phyloP scores from a whole-genome alignment of 805 yeast species.

The Kuraishia hungarica region DNA sequence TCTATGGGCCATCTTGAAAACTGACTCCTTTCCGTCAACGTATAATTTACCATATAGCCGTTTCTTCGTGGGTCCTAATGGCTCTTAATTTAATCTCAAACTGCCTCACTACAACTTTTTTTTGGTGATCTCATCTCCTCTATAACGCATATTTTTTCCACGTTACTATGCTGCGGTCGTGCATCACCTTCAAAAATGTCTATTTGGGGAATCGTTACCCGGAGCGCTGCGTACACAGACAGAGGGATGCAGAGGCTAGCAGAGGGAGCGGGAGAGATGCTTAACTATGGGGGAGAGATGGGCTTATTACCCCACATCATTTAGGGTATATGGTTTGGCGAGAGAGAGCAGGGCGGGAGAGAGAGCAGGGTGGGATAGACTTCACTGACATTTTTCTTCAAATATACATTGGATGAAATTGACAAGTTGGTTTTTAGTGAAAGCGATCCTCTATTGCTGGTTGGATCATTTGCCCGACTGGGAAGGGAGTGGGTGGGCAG shows the following conservation, averaged over 20 bases:
- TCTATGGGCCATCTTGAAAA: conserved; percentile 24
- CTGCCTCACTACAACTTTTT: neutral
- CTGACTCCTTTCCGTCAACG: neutral
- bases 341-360: too few species aligned
- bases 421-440: too few species aligned
- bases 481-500: too few species aligned
- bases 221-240: neutral
- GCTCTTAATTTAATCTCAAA: neutral
- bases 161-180: neutral
- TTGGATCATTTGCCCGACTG: too few species aligned
- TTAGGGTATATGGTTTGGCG: too few species aligned
- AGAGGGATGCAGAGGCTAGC: neutral
- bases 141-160: neutral
- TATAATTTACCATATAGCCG: neutral
- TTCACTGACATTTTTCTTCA: too few species aligned
- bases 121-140: neutral
- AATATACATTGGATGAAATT: too few species aligned
- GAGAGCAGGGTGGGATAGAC: too few species aligned
- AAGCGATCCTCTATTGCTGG: too few species aligned
- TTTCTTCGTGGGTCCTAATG: neutral
- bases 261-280: too few species aligned
- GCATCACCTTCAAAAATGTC: neutral
- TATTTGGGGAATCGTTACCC: neutral
- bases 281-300: too few species aligned
- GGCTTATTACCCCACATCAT: too few species aligned